phyloP scores from a whole-genome alignment of 805 yeast species.

The Candida odintsovae region DNA sequence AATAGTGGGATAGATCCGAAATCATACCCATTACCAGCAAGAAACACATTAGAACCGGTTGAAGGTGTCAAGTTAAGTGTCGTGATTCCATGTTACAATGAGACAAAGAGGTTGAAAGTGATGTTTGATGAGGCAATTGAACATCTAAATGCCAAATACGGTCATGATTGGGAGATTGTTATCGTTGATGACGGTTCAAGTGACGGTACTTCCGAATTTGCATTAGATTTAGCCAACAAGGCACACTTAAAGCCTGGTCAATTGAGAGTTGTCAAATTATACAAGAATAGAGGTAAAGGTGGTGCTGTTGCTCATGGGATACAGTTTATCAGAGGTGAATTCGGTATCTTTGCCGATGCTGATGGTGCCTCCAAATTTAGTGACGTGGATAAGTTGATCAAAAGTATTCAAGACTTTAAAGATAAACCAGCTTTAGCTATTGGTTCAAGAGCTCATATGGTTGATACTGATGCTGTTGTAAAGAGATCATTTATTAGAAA shows the following conservation, averaged over 20 bases:
- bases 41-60: conserved; percentile 6
- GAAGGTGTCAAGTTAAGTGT: conserved; percentile 57
- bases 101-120: conserved; percentile 58
- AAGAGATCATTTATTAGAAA: conserved; percentile 84
- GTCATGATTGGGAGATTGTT: conserved; percentile 61
- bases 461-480: conserved; percentile 93
- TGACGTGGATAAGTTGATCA: conserved; percentile 53
- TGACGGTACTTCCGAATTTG: conserved; percentile 74
- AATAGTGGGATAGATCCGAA: conserved; percentile 25
- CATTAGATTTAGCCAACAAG: conserved; percentile 51
- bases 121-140: conserved; percentile 70
- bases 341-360: conserved; percentile 88
- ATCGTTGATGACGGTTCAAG: conserved; percentile 89
- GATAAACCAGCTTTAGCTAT: conserved; percentile 59
- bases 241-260: conserved; percentile 48
- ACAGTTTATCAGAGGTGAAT: conserved; percentile 64
- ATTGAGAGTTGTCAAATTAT: conserved; percentile 65
- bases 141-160: conserved; percentile 37
- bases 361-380: conserved; percentile 90
- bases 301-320: conserved; percentile 97
- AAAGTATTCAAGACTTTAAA: conserved; percentile 28
- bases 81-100: conserved; percentile 93
- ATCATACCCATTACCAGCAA: conserved; percentile 28
- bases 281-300: conserved; percentile 84
- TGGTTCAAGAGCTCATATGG: conserved; percentile 97